Evolutionary conservation across 75 land plant genomes (phyloP).

Genomic region (Cryptomeria japonica): DNA sequence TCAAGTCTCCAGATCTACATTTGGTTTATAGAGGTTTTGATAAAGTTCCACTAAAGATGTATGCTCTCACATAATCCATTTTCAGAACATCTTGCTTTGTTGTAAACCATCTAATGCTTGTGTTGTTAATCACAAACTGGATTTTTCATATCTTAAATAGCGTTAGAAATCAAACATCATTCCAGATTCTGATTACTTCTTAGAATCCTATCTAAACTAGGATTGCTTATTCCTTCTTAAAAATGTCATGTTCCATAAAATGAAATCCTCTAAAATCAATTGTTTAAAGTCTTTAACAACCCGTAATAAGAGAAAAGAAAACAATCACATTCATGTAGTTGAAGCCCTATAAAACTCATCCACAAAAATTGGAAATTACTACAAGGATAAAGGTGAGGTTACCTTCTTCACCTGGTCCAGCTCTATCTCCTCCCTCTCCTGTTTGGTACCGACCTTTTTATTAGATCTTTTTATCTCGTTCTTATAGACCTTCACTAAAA

Average conservation of each 20-base stretch:
- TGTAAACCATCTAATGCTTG: too few species aligned
- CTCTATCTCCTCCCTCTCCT: neutral
- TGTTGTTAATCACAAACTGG: too few species aligned
- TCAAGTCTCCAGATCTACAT: neutral
- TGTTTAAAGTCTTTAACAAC: neutral
- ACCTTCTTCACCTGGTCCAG: neutral
- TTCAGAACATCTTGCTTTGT: neutral
- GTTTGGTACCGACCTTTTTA: too few species aligned
- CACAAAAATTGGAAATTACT: neutral
- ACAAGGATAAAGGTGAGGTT: neutral
- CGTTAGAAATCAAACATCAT: neutral
- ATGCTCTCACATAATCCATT: too few species aligned
- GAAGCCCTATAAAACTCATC: neutral
- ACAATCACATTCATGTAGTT: too few species aligned
- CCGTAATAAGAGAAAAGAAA: too few species aligned
- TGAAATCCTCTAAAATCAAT: neutral
- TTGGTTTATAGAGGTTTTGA: neutral
- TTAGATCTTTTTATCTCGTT: neutral
- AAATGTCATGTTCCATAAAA: neutral
- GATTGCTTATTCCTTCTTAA: neutral
- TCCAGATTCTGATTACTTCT: neutral
- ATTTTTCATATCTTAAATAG: too few species aligned
- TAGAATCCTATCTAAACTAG: neutral
- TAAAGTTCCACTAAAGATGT: neutral
- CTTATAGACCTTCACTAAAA: neutral